Conservation (phyloP, 2,329 filamentous ascomycete species). For the Trichoderma sp. region DNA sequence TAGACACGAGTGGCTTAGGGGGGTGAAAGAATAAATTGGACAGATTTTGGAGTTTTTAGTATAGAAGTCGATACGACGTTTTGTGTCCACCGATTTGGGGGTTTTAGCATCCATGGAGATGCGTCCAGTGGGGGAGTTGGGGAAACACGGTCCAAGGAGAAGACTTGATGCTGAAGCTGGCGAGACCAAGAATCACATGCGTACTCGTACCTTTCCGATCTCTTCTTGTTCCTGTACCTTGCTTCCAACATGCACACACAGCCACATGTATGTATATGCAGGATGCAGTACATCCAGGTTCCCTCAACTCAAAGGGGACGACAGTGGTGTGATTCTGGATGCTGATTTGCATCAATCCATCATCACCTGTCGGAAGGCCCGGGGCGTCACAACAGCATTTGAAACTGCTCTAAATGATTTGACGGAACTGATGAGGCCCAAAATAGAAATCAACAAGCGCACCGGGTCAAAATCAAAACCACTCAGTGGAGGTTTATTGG, state of each 20-base stretch:
- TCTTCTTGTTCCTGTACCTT: neutral
- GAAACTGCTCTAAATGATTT: neutral
- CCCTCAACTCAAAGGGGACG: neutral
- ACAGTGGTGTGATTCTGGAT: neutral
- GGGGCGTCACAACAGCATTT: neutral
- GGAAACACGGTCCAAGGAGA: neutral
- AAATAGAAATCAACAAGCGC: neutral
- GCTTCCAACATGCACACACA: neutral
- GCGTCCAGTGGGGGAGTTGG: too few species aligned
- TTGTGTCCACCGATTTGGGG: neutral
- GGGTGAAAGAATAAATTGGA: neutral
- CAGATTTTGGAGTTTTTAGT: neutral
- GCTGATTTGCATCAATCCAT: neutral
- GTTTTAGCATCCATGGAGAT: too few species aligned
- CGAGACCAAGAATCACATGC: neutral
- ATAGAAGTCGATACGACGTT: neutral
- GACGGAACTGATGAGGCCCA: neutral
- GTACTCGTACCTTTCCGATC: neutral
- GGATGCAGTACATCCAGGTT: neutral
- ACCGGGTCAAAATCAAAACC: neutral
- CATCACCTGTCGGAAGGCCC: conserved; percentile 5
- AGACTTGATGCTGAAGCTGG: neutral
- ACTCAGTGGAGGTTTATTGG: neutral
- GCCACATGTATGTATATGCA: neutral
- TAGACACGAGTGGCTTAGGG: neutral